Evolutionary conservation across 768 basidiomycete species (phyloP), one percentile per base, ranked within the genome.

Genomic region (Russula earlei): DNA sequence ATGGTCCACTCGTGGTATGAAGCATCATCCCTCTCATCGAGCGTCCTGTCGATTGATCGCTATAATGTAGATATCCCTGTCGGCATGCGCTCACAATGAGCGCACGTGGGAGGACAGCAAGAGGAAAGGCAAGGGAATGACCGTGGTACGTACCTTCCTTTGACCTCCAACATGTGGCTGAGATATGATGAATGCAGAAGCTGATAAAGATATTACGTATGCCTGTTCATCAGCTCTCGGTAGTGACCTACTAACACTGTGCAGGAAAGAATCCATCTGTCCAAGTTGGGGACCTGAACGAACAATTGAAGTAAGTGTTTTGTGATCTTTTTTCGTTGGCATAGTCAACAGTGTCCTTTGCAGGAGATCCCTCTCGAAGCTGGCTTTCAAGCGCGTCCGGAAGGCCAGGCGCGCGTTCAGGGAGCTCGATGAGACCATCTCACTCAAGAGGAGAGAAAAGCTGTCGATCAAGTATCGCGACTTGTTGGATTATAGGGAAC

Each of bases 91-190:
- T 25, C 40, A 48, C 36, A 24, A 52, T 5, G 51, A 61, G 17
- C 9, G 27, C 4, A 48, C 56, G 3, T 61, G 31, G 38, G 60
- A 61, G n/a, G 57, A 59, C 34, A 44, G 38, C 14, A 25, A 40
- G n/a, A 38, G 24, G 10, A 45, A 49, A 6, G 60, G 56, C 10
- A 42, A n/a, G 14, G 53, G 52, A 8, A 59, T 61, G 53, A 59
- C 57, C 25, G 4, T 31, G 20, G 60, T 61, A 54, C 12, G 60
- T 38, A 11, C 14, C 22, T 20, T 38, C 7, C 6, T 17, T 27
- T 34, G 33, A 31, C 10, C 27, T 31, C 6, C 36, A 49, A n/a
- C 1, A 40, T 9, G 31, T 22, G 10, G 2, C 22, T 52, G 17
- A 47, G 20, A 25, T 2, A 2, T 5, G 15, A 7, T 8, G 7